Evolutionary conservation across 2,329 filamentous ascomycete species (phyloP).

Genomic region (Botryotinia convoluta): DNA sequence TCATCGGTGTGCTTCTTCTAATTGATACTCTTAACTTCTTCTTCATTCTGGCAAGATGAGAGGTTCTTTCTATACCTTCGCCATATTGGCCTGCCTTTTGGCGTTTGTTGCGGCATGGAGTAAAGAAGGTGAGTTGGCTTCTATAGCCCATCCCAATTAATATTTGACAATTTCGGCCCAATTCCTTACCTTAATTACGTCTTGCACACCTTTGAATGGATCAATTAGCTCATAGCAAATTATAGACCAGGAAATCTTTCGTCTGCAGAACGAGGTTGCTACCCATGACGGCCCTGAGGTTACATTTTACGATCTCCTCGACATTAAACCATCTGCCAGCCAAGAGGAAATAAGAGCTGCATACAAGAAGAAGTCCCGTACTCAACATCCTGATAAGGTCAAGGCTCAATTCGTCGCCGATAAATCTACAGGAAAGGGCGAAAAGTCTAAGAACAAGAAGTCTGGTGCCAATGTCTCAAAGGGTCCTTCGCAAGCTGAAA

Average conservation of each 20-base stretch:
- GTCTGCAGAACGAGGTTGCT: slow-evolving; percentile 82
- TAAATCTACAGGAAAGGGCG: slow-evolving; percentile 51
- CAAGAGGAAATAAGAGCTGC: slow-evolving; percentile 91
- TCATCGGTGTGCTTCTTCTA: slow-evolving; percentile 10
- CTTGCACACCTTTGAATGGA: neutral
- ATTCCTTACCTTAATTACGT: neutral
- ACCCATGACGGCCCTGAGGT: slow-evolving; percentile 71
- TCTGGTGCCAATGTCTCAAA: slow-evolving; percentile 65
- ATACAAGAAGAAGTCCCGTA: slow-evolving; percentile 81
- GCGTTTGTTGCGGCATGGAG: slow-evolving; percentile 39
- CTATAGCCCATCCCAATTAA: slow-evolving; percentile 3
- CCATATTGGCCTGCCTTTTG: slow-evolving; percentile 34
- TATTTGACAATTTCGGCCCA: slow-evolving; percentile 14
- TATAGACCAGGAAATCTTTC: slow-evolving; percentile 97
- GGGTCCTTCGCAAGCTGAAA: slow-evolving; percentile 68
- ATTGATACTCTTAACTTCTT: slow-evolving; percentile 27
- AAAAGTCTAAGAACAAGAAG: slow-evolving; percentile 51
- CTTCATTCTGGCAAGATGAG: slow-evolving; percentile 36
- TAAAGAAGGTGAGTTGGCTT: slow-evolving; percentile 39
- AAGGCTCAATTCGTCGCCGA: slow-evolving; percentile 76
- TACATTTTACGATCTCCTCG: slow-evolving; percentile 94
- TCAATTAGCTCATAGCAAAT: slow-evolving; percentile 28
- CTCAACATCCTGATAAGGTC: slow-evolving; percentile 93
- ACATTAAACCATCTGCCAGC: slow-evolving; percentile 67
- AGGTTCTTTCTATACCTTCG: slow-evolving; percentile 34